A percentile compares a stretch with the other conserved stretches of the same genome.
phyloP scores from a whole-genome alignment of 345 rosid species.

The Rubroshorea leprosula region DNA sequence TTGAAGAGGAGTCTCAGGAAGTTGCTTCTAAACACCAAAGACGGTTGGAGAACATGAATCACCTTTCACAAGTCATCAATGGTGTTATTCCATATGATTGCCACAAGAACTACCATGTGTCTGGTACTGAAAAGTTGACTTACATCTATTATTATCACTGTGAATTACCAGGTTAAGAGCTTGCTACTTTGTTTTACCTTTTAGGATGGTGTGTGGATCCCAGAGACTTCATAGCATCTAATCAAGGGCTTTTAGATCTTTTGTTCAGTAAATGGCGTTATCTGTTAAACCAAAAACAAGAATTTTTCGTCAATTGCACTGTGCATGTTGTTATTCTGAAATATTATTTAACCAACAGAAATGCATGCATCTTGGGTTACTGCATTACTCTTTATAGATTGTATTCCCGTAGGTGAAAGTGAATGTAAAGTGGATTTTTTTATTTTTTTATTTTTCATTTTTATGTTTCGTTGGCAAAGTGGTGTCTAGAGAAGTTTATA shows the following conservation, averaged over 20 bases:
- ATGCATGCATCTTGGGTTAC: not conserved
- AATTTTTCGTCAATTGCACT: not conserved
- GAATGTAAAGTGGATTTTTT: not conserved
- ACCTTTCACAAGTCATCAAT: conserved; percentile 18
- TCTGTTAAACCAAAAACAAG: not conserved
- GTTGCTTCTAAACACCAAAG: conserved; percentile 40
- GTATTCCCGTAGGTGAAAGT: not conserved
- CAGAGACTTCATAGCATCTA: not conserved
- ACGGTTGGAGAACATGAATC: conserved; percentile 26
- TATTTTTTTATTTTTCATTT: not conserved
- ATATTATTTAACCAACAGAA: not conserved
- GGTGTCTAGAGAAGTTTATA: too few relatives aligned
- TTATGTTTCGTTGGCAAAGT: too few relatives aligned
- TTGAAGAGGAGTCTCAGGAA: conserved; percentile 36
- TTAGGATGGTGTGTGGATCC: not conserved
- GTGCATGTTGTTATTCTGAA: not conserved
- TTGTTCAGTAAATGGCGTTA: not conserved
- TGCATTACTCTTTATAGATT: not conserved
- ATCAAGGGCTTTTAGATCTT: not conserved
- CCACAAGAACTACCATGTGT: conserved; percentile 8
- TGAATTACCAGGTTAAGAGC: not conserved
- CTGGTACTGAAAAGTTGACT: conserved; percentile 30
- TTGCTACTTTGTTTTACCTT: not conserved
- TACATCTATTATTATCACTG: not conserved
- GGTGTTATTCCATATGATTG: conserved; percentile 13